Percentiles rank a stretch among this genome's conserved stretches.
Evolutionary conservation across 1,284 basidiomycete genomes (phyloP).

Genomic region (Puccinia triticina): DNA sequence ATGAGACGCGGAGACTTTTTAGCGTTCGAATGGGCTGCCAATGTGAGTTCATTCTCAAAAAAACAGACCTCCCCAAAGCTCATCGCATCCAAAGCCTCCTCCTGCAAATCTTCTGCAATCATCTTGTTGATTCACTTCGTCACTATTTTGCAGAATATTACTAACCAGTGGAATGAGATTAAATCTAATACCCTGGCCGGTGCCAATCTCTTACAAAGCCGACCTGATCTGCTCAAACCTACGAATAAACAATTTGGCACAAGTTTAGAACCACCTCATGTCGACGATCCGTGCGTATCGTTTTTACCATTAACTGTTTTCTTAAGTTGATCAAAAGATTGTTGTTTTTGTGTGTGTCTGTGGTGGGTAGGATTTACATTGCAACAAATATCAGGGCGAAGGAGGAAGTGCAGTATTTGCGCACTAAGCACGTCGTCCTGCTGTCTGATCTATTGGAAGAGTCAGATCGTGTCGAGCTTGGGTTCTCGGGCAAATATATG

Average conservation of each 20-base stretch:
- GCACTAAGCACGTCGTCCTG: conserved; percentile 37
- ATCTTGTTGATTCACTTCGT: background rate
- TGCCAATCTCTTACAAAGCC: conserved; percentile 29
- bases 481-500: conserved; percentile 25
- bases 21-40: conserved; percentile 23
- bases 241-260: conserved; percentile 34
- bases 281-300: conserved; percentile 41
- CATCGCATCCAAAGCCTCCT: too few species aligned
- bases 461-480: conserved; percentile 24
- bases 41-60: conserved; percentile 27
- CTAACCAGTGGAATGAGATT: conserved; percentile 36
- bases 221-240: conserved; percentile 26
- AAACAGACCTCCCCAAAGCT: background rate
- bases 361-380: conserved; percentile 34
- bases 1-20: conserved; percentile 49
- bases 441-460: conserved; percentile 42
- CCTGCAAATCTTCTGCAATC: background rate
- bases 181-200: background rate
- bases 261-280: conserved; percentile 26
- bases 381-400: conserved; percentile 37
- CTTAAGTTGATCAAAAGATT: background rate
- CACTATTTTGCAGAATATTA: conserved; percentile 23
- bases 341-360: background rate
- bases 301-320: background rate
- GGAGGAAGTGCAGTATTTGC: conserved; percentile 27